These are phyloP conservation scores for Cardiospermum halicacabum DNA, from an alignment of 345 rosid species.

Conservation along the genomic window DNA sequence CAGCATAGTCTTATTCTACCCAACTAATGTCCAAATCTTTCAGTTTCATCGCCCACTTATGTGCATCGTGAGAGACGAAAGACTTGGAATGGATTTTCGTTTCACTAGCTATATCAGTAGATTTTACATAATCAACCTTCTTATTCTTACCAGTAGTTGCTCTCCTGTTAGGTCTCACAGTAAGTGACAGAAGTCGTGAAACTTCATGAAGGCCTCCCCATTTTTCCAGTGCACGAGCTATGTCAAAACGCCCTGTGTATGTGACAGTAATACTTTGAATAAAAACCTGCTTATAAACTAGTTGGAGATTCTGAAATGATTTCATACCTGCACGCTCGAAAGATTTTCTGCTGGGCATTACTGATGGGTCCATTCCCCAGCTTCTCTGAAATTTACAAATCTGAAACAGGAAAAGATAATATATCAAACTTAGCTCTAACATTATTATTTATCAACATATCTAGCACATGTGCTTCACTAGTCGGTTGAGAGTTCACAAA, in stretches of 20 bases:
- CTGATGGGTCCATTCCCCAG: conserved; percentile 97
- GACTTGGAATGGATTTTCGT: conserved; percentile 33
- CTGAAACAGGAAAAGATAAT: conserved; percentile 26
- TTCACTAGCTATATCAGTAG: conserved; percentile 25
- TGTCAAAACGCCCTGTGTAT: conserved; percentile 95
- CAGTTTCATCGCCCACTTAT: conserved; percentile 64
- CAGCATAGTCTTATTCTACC: conserved; percentile 38
- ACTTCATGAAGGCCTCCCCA: conserved; percentile 96
- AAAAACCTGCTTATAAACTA: background rate
- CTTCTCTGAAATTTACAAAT: conserved; percentile 67
- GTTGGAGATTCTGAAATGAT: background rate
- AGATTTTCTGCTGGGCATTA: conserved; percentile 93
- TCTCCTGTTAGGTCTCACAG: conserved; percentile 69
- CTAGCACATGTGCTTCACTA: too few relatives aligned
- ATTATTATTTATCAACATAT: too few relatives aligned
- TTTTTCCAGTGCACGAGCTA: conserved; percentile 92
- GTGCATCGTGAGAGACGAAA: conserved; percentile 64
- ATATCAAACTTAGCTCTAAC: background rate
- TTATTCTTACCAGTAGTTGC: conserved; percentile 36
- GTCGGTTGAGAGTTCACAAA: background rate
- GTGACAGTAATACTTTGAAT: background rate
- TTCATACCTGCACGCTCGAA: conserved; percentile 87
- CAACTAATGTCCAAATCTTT: conserved; percentile 74
- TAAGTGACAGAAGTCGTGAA: conserved; percentile 69
- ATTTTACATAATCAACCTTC: conserved; percentile 26